Percentiles rank a stretch among this genome's conserved stretches.
Conservation (phyloP, 352 stramenopile genomes). For the Phytophthora meadii region DNA sequence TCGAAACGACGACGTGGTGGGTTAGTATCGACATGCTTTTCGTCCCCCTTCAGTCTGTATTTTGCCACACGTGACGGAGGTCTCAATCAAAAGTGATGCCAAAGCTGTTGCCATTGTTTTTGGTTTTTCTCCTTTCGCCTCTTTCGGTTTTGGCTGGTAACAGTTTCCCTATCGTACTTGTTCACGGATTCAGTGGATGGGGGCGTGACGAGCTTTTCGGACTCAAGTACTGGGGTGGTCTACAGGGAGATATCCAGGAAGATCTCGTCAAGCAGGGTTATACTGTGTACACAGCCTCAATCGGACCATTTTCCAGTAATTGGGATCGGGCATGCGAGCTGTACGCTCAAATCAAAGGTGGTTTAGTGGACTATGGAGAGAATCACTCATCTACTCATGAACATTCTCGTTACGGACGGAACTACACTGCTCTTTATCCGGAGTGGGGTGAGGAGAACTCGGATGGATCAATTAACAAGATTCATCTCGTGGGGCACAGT, state of each 20-base stretch:
- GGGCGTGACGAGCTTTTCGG: neutral
- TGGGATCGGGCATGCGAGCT: slow-evolving; percentile 47
- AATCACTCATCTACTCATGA: slow-evolving; percentile 33
- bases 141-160: neutral
- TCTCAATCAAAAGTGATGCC: too few species aligned
- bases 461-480: neutral
- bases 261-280: neutral
- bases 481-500: neutral
- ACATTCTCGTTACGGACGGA: neutral
- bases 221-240: neutral
- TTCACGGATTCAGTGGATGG: neutral
- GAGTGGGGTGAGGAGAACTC: neutral
- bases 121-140: too few species aligned
- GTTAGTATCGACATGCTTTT: too few species aligned
- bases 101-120: too few species aligned
- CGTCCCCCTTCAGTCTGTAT: too few species aligned
- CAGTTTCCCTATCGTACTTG: neutral
- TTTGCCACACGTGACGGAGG: too few species aligned
- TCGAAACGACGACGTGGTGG: too few species aligned
- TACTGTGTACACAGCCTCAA: neutral
- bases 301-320: neutral
- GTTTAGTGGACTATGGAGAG: slow-evolving; percentile 26
- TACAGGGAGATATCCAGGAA: neutral
- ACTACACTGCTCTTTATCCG: neutral
- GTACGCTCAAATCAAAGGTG: slow-evolving; percentile 62